A percentile compares a stretch with the other conserved stretches of the same genome.
These are phyloP conservation scores for Verticillium klebahnii DNA, from an alignment of 2,329 filamentous ascomycete genomes.

Conservation along the genomic window DNA sequence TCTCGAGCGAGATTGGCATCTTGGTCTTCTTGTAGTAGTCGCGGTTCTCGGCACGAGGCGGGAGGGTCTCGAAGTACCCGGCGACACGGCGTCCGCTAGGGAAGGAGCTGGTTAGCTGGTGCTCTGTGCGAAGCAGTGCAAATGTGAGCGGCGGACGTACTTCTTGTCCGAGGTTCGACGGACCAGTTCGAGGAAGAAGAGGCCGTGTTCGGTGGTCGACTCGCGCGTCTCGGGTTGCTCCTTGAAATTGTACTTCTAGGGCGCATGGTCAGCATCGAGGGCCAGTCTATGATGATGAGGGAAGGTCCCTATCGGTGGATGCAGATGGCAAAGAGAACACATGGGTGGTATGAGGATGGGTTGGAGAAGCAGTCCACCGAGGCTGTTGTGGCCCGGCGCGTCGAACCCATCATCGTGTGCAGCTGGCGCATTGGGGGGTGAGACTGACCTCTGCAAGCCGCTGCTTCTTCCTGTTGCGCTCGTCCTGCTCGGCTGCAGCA, in stretches of 20 bases:
- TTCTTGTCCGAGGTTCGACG: slow-evolving; percentile 76
- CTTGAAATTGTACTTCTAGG: slow-evolving; percentile 42
- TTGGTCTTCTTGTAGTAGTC: slow-evolving; percentile 75
- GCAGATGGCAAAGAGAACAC: slow-evolving; percentile 7
- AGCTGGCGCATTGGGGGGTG: slow-evolving; percentile 7
- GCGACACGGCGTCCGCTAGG: slow-evolving; percentile 68
- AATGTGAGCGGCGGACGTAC: slow-evolving; percentile 43
- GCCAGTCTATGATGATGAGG: not conserved
- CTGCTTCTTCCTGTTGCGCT: slow-evolving; percentile 52
- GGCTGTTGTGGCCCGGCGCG: not conserved
- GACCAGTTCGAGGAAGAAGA: slow-evolving; percentile 71
- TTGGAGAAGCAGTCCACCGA: not conserved
- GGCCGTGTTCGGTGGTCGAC: slow-evolving; percentile 66
- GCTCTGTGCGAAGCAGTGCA: not conserved
- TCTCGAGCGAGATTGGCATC: slow-evolving; percentile 74
- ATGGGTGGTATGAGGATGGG: slow-evolving; percentile 3
- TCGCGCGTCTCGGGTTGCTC: slow-evolving; percentile 56
- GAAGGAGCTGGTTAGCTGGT: not conserved
- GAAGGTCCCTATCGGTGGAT: not conserved
- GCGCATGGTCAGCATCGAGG: not conserved
- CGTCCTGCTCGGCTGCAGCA: slow-evolving; percentile 37
- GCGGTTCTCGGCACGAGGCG: slow-evolving; percentile 57
- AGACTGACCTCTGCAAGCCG: slow-evolving; percentile 44
- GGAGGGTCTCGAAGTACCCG: slow-evolving; percentile 69
- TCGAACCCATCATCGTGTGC: not conserved